Evolutionary conservation across 2,329 filamentous ascomycete species (phyloP).

Genomic region (Sporothrix variecibatus): DNA sequence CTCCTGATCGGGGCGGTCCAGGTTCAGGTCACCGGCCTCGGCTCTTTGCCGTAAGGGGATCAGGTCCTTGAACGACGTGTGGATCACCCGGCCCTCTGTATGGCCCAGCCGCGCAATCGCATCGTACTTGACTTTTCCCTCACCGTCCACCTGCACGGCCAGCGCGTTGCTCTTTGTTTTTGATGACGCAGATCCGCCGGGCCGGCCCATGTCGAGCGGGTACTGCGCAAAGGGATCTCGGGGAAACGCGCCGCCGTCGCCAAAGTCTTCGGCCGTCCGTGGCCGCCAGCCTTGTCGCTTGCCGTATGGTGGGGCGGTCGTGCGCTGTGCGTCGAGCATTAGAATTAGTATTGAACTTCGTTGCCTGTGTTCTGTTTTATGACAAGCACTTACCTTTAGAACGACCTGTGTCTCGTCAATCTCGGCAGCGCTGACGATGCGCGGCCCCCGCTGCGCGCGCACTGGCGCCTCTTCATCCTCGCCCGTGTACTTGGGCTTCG

Average conservation of each 20-base stretch:
- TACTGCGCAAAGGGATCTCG: constrained; percentile 79
- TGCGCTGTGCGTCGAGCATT: constrained; percentile 58
- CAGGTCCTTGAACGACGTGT: constrained; percentile 94
- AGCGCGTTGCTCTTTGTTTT: constrained; percentile 75
- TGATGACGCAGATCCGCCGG: constrained; percentile 52
- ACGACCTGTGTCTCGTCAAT: constrained; percentile 86
- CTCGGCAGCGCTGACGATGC: constrained; percentile 77
- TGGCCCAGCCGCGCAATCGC: constrained; percentile 91
- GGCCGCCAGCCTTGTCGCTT: constrained; percentile 89
- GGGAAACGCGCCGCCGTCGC: constrained; percentile 72
- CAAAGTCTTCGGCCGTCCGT: constrained; percentile 84
- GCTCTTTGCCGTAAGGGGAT: constrained; percentile 92
- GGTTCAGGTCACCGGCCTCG: constrained; percentile 85
- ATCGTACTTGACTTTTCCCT: constrained; percentile 95
- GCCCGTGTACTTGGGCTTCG: constrained; percentile 87
- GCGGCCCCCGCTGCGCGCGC: constrained; percentile 75
- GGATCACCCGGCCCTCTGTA: constrained; percentile 78
- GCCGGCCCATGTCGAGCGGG: constrained; percentile 90
- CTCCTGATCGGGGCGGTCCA: constrained; percentile 82
- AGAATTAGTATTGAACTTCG: neutral
- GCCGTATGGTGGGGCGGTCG: constrained; percentile 84
- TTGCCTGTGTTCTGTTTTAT: neutral
- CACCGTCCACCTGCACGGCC: constrained; percentile 84
- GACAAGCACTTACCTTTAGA: constrained; percentile 59
- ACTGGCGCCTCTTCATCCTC: constrained; percentile 79